These are phyloP conservation scores for Aphanoascus verrucosus DNA, from an alignment of 2,329 filamentous ascomycete genomes.

Conservation along the genomic window DNA sequence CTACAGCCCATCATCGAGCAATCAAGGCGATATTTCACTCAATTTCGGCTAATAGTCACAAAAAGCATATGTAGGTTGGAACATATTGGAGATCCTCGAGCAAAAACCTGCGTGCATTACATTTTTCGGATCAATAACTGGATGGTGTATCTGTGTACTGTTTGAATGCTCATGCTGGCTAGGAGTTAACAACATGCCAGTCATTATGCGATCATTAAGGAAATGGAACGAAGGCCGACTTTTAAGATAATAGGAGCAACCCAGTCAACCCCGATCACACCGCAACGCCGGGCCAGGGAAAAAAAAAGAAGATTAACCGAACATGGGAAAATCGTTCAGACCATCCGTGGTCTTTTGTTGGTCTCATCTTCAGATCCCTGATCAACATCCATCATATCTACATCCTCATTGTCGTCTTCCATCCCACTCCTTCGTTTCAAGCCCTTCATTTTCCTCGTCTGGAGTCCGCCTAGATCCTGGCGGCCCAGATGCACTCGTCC, in stretches of 20 bases:
- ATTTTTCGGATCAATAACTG: too few species aligned
- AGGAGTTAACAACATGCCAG: too few species aligned
- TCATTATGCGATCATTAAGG: too few species aligned
- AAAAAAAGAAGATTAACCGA: background rate
- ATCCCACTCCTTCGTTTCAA: slow-evolving; percentile 69
- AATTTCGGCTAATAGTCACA: too few species aligned
- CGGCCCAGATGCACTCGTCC: slow-evolving; percentile 83
- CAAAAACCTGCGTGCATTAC: too few species aligned
- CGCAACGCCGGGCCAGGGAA: slow-evolving; percentile 14
- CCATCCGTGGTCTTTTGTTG: slow-evolving; percentile 24
- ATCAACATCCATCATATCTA: slow-evolving; percentile 40
- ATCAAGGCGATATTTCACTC: too few species aligned
- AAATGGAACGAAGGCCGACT: too few species aligned
- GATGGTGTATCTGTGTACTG: too few species aligned
- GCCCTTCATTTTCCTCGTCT: slow-evolving; percentile 99
- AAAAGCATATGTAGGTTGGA: too few species aligned
- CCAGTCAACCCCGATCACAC: background rate
- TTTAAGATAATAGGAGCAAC: background rate
- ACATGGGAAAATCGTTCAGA: background rate
- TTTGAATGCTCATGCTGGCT: too few species aligned
- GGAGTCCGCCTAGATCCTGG: slow-evolving; percentile 76
- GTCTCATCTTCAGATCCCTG: slow-evolving; percentile 29
- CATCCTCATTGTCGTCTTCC: slow-evolving; percentile 44
- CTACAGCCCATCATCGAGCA: too few species aligned
- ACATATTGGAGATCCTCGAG: too few species aligned